A percentile compares a stretch with the other conserved stretches of the same genome.
Evolutionary conservation across 2,329 filamentous ascomycete genomes (phyloP).

Genomic region (Parafenestella ontariensis): DNA sequence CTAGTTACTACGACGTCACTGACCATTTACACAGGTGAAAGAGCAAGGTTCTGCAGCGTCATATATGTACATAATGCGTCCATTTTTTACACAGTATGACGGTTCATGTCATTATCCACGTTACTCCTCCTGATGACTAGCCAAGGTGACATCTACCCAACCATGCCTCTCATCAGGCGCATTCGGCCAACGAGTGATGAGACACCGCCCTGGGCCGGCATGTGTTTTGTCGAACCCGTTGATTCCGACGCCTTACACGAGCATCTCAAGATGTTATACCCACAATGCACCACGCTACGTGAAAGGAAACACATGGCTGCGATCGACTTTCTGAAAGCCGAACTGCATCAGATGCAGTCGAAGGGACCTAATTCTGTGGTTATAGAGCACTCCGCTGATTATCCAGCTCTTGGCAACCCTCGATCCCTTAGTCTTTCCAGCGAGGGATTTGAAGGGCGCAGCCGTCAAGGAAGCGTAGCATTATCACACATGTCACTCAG

Average conservation of each 20-base stretch:
- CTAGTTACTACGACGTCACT: not conserved
- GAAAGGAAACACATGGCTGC: conserved; percentile 38
- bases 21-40: not conserved
- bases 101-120: not conserved
- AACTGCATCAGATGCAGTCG: conserved; percentile 27
- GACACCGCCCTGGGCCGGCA: conserved; percentile 33
- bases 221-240: conserved; percentile 28
- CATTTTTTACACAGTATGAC: not conserved
- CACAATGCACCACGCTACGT: conserved; percentile 24
- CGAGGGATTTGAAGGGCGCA: not conserved
- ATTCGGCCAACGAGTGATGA: conserved; percentile 26
- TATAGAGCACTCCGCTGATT: not conserved
- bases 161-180: conserved; percentile 25
- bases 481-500: conserved; percentile 7
- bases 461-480: conserved; percentile 3
- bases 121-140: not conserved
- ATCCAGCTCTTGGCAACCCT: not conserved
- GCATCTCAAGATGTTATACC: conserved; percentile 26
- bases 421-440: not conserved
- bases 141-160: not conserved
- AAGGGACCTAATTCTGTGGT: not conserved
- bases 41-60: not conserved
- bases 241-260: conserved; percentile 35
- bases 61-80: not conserved
- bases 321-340: conserved; percentile 33